Evolutionary conservation across 352 stramenopile genomes (phyloP).

Genomic region (Phytopythium kandeliae): DNA sequence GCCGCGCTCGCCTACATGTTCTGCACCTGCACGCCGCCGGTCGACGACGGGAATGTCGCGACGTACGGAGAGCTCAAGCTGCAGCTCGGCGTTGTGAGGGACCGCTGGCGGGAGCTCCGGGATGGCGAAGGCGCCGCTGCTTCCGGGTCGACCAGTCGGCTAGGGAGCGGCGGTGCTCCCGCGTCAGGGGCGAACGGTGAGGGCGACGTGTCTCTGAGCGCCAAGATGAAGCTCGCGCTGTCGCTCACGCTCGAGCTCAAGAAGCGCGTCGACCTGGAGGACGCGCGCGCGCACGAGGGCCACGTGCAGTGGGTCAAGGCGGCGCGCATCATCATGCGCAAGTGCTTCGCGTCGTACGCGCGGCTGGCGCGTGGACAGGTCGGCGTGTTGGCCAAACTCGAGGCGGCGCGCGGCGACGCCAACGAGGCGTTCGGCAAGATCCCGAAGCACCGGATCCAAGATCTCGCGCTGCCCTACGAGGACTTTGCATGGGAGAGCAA

Average conservation of each 20-base stretch:
- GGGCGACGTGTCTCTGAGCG: constrained; percentile 29
- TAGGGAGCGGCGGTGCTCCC: not conserved
- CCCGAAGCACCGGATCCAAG: constrained; percentile 35
- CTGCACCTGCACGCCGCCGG: constrained; percentile 44
- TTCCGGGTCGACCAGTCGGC: constrained; percentile 1
- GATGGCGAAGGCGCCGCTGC: constrained; percentile 4
- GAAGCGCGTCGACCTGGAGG: constrained; percentile 47
- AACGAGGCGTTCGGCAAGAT: constrained; percentile 61
- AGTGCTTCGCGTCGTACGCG: constrained; percentile 73
- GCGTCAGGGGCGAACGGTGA: not conserved
- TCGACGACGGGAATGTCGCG: constrained; percentile 43
- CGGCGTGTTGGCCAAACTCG: constrained; percentile 47
- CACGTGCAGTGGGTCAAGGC: constrained; percentile 69
- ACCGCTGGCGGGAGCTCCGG: constrained; percentile 61
- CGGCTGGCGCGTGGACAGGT: constrained; percentile 54
- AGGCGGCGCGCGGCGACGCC: constrained; percentile 32
- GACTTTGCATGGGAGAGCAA: constrained; percentile 69
- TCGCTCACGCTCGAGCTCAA: constrained; percentile 75
- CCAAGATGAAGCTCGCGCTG: constrained; percentile 64
- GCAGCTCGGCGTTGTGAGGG: constrained; percentile 44
- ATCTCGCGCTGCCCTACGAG: constrained; percentile 53
- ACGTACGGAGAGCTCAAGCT: constrained; percentile 47
- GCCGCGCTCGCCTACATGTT: constrained; percentile 67
- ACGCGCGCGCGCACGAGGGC: constrained; percentile 51
- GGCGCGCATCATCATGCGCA: constrained; percentile 63